These are phyloP conservation scores for Aspergillus fijiensis DNA, from an alignment of 2,329 filamentous ascomycete genomes.

Conservation along the genomic window DNA sequence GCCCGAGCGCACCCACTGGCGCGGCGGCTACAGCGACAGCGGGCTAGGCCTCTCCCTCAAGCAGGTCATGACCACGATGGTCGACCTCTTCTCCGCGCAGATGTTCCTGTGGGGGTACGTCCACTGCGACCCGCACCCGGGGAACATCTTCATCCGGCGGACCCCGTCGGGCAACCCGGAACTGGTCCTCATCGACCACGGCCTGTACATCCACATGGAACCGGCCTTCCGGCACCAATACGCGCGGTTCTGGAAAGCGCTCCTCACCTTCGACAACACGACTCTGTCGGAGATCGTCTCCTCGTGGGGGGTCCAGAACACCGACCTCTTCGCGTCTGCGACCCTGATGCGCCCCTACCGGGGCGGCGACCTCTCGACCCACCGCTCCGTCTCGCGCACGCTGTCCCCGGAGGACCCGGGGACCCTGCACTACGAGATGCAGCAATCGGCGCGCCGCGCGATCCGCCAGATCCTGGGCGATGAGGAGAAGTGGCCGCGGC, in stretches of 20 bases:
- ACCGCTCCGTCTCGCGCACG: conserved; percentile 53
- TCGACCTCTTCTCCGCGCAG: conserved; percentile 93
- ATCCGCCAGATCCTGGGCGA: conserved; percentile 81
- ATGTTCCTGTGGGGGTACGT: conserved; percentile 97
- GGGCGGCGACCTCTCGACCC: conserved; percentile 71
- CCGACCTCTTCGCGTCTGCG: conserved; percentile 87
- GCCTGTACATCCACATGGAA: conserved; percentile 89
- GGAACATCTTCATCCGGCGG: conserved; percentile 93
- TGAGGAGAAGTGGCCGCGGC: conserved; percentile 84
- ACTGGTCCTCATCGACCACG: conserved; percentile 94
- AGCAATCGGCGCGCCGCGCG: conserved; percentile 67
- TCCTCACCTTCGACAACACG: conserved; percentile 89
- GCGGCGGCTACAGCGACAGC: conserved; percentile 67
- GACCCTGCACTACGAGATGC: conserved; percentile 72
- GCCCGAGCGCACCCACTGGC: conserved; percentile 77
- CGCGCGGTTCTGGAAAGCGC: conserved; percentile 84
- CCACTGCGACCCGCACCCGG: conserved; percentile 95
- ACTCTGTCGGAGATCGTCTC: conserved; percentile 70
- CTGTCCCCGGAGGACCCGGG: conserved; percentile 44
- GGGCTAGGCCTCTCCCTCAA: conserved; percentile 80
- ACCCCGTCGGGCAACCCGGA: conserved; percentile 79
- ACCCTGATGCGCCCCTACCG: conserved; percentile 89
- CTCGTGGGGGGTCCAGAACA: conserved; percentile 83
- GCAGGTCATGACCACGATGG: conserved; percentile 93
- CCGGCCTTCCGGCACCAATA: conserved; percentile 83